These are phyloP conservation scores for Cylindrotheca closterium DNA, from an alignment of 108 stramenopile genomes.

Conservation along the genomic window DNA sequence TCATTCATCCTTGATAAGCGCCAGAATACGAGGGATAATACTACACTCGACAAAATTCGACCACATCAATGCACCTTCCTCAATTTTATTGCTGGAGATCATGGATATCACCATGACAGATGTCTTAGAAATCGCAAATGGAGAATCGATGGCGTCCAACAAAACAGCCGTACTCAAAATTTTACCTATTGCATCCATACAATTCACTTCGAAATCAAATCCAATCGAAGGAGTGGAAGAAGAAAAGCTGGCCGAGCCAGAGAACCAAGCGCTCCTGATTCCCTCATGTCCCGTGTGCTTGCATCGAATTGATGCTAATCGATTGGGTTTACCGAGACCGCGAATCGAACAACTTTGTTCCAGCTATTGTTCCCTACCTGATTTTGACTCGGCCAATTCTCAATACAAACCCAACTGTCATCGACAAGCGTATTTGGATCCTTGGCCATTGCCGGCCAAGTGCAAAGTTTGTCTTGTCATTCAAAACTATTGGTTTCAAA, in stretches of 20 bases:
- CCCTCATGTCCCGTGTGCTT: conserved; percentile 84
- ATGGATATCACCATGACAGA: conserved; percentile 11
- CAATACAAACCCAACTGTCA: conserved; percentile 33
- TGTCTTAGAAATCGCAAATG: conserved; percentile 32
- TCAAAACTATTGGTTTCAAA: conserved; percentile 40
- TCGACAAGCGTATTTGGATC: conserved; percentile 59
- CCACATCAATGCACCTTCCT: conserved; percentile 32
- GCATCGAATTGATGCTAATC: conserved; percentile 67
- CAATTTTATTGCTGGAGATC: conserved; percentile 42
- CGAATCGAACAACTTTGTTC: conserved; percentile 62
- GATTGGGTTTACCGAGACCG: conserved; percentile 62
- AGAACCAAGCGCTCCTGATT: conserved; percentile 16
- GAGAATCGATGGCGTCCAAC: conserved; percentile 36
- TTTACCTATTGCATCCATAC: conserved; percentile 47
- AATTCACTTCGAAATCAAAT: conserved; percentile 19
- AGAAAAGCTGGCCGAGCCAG: conserved; percentile 6
- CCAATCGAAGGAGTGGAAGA: conserved; percentile 3
- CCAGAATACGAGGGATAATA: conserved; percentile 25
- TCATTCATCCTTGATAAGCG: conserved; percentile 11
- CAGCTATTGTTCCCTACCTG: conserved; percentile 52
- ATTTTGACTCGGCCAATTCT: conserved; percentile 9
- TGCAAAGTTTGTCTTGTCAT: conserved; percentile 76
- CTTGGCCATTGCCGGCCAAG: conserved; percentile 54
- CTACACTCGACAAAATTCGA: conserved; percentile 22
- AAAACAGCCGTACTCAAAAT: conserved; percentile 54